Evolutionary conservation across 176 grass and related monocot genomes (phyloP).

Genomic region (Rhipidocladum racemiflorum): DNA sequence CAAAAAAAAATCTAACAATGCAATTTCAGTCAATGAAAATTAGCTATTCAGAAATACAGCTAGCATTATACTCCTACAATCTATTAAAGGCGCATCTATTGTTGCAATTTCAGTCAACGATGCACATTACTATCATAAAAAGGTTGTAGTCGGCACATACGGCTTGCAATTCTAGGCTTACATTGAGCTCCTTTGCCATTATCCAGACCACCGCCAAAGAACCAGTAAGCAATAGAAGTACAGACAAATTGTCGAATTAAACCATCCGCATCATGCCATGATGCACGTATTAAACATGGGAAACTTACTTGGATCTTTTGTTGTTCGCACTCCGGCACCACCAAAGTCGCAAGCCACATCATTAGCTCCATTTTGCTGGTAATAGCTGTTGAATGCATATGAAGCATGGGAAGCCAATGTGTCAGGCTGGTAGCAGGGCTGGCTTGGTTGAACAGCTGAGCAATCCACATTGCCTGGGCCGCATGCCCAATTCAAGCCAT

Average conservation of each 20-base stretch:
- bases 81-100: not conserved
- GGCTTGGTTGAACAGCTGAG: constrained; percentile 92
- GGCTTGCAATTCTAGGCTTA: not conserved
- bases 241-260: not conserved
- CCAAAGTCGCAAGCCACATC: constrained; percentile 86
- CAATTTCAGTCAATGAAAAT: too few species aligned
- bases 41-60: not conserved
- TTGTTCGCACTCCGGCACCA: constrained; percentile 63
- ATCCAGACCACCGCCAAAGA: not conserved
- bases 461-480: constrained; percentile 91
- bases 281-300: not conserved
- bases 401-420: constrained; percentile 81
- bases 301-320: constrained; percentile 87
- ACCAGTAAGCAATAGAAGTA: not conserved
- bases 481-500: constrained; percentile 92
- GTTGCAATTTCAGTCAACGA: not conserved
- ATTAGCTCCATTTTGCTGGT: constrained; percentile 84
- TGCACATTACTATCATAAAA: not conserved
- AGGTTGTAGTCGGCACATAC: not conserved
- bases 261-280: not conserved
- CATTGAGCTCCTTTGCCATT: not conserved
- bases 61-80: not conserved
- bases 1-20: not conserved
- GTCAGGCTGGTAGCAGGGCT: constrained; percentile 86
- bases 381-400: constrained; percentile 85